Conservation (phyloP, 2,329 filamentous ascomycete species). For the Fusarium nisikadoi region DNA sequence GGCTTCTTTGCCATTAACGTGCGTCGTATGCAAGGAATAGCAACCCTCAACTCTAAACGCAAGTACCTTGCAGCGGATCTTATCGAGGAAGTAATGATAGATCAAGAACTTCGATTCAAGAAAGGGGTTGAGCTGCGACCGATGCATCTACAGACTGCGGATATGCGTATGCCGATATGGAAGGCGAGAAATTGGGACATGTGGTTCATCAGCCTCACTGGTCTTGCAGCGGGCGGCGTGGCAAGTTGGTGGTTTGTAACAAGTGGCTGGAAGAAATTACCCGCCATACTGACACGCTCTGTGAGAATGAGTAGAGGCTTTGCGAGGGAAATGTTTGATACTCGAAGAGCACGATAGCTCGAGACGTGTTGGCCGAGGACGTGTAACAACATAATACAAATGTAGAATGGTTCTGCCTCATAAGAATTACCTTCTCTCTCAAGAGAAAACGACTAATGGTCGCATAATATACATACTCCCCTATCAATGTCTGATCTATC, state of each 20-base stretch:
- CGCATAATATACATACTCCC: background rate
- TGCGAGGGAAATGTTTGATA: background rate
- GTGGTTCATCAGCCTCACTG: slow-evolving; percentile 36
- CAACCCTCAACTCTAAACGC: slow-evolving; percentile 48
- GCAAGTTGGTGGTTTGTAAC: slow-evolving; percentile 37
- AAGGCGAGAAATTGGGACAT: slow-evolving; percentile 55
- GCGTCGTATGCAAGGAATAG: slow-evolving; percentile 52
- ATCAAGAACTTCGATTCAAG: slow-evolving; percentile 44
- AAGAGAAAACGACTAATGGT: background rate
- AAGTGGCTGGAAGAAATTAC: slow-evolving; percentile 28
- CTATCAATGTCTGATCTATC: too few species aligned
- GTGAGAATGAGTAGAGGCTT: background rate
- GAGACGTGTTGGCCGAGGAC: background rate
- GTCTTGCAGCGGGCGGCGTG: slow-evolving; percentile 7
- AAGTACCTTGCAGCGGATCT: slow-evolving; percentile 54
- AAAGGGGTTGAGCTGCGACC: slow-evolving; percentile 41
- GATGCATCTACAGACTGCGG: slow-evolving; percentile 58
- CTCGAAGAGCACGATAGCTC: background rate
- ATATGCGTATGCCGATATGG: slow-evolving; percentile 54
- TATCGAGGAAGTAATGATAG: slow-evolving; percentile 55
- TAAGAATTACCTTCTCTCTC: background rate
- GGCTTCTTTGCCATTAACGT: slow-evolving; percentile 49
- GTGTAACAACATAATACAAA: background rate
- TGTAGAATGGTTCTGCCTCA: background rate
- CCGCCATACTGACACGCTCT: slow-evolving; percentile 6